These are phyloP conservation scores for Fusarium lateritium DNA, from an alignment of 2,329 filamentous ascomycete species.

Conservation along the genomic window DNA sequence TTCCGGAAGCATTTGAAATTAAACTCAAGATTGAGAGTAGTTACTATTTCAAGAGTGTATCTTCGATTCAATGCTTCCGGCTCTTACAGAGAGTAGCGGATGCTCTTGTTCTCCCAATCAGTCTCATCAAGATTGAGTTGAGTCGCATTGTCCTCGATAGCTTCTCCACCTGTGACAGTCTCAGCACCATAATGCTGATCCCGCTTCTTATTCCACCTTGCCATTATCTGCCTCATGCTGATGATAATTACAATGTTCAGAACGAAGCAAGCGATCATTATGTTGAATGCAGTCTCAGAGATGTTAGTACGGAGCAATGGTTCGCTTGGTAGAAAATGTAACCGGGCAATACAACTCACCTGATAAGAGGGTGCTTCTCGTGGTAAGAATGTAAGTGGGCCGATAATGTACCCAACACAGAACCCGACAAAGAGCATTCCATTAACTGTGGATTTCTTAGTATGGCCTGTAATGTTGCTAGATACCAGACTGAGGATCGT, in stretches of 20 bases:
- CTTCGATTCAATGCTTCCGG: too few species aligned
- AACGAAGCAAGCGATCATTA: neutral
- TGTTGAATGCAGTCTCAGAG: neutral
- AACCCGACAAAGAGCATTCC: neutral
- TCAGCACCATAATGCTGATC: neutral
- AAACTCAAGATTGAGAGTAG: too few species aligned
- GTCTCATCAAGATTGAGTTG: neutral
- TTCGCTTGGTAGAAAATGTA: neutral
- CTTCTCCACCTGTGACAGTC: neutral
- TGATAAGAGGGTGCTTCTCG: neutral
- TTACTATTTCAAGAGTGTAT: too few species aligned
- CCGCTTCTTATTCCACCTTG: neutral
- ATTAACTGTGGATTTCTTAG: neutral
- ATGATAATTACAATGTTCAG: neutral
- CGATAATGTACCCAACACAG: neutral
- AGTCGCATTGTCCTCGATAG: neutral
- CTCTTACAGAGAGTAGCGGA: neutral
- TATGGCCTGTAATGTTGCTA: neutral
- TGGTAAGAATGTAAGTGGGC: neutral
- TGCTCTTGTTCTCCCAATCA: neutral
- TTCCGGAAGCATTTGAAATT: too few species aligned
- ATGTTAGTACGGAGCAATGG: neutral
- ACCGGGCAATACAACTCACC: neutral
- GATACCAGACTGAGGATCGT: neutral
- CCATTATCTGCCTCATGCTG: neutral